A percentile compares a stretch with the other conserved stretches of the same genome.
phyloP scores from a whole-genome alignment of 768 basidiomycete species.

The Collybia mongolica region DNA sequence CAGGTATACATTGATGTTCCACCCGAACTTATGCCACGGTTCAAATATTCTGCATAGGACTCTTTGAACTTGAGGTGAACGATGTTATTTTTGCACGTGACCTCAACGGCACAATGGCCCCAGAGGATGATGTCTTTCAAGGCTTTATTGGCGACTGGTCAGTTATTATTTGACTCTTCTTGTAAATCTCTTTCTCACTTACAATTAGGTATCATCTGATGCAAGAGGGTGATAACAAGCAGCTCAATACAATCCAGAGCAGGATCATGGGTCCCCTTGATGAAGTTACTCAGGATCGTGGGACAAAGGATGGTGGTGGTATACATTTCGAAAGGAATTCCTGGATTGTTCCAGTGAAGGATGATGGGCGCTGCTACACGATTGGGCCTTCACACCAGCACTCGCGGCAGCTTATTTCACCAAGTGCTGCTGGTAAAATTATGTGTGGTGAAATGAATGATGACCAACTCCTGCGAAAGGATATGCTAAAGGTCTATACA shows the following conservation, averaged over 20 bases:
- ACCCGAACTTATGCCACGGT: no score
- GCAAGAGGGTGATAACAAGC: no score
- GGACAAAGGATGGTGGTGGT: neutral
- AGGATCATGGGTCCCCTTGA: neutral
- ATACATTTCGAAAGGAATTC: neutral
- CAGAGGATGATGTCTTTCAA: neutral
- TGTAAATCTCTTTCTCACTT: no score
- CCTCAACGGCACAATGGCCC: neutral
- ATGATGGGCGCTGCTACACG: neutral
- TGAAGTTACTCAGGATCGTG: neutral
- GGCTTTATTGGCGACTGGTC: neutral
- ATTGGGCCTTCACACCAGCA: neutral
- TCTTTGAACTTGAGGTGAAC: neutral
- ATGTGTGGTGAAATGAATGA: neutral
- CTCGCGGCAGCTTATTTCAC: neutral
- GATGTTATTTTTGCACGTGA: neutral
- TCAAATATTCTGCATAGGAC: neutral
- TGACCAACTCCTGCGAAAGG: neutral
- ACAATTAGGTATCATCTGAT: no score
- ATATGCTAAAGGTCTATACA: neutral
- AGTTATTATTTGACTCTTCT: no score
- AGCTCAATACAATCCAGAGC: no score
- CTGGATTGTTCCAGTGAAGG: neutral
- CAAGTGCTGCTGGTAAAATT: constrained; percentile 2
- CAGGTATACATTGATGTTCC: neutral